These are phyloP conservation scores for Scenedesmus sp. DNA, from an alignment of 163 green algal species.

Conservation along the genomic window DNA sequence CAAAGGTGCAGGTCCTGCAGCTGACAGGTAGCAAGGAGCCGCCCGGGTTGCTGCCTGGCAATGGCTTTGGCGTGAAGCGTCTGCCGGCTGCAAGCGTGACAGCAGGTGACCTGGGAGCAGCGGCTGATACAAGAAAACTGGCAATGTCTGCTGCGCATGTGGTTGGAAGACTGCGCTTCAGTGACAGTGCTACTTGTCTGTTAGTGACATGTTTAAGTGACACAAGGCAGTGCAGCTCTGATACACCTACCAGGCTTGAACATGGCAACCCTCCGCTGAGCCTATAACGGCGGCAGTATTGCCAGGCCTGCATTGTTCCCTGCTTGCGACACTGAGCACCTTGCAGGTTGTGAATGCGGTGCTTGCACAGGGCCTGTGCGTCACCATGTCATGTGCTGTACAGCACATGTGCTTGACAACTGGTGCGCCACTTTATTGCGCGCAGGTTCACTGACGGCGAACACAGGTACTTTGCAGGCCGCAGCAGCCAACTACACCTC, in stretches of 20 bases:
- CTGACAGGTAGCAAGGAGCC: not conserved
- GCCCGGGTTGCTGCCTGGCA: not conserved
- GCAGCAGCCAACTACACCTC: constrained; percentile 8
- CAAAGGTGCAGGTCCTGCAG: not conserved
- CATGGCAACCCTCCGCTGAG: too few relatives aligned
- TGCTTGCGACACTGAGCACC: too few relatives aligned
- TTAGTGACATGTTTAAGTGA: too few relatives aligned
- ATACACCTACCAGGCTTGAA: too few relatives aligned
- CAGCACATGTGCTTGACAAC: not conserved
- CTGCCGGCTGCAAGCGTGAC: not conserved
- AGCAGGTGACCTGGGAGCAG: not conserved
- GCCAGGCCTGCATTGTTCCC: too few relatives aligned
- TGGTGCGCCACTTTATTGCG: not conserved
- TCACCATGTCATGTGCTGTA: too few relatives aligned
- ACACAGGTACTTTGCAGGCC: not conserved
- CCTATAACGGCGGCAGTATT: too few relatives aligned
- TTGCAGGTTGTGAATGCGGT: too few relatives aligned
- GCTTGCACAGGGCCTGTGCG: too few relatives aligned
- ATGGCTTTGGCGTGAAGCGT: too few relatives aligned
- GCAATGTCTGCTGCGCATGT: not conserved
- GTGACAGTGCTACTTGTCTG: not conserved
- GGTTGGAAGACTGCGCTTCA: too few relatives aligned
- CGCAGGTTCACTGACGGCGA: not conserved
- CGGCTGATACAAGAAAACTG: not conserved
- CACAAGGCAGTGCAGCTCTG: too few relatives aligned